These are phyloP conservation scores for Calonectria honghensis DNA, from an alignment of 2,329 filamentous ascomycete species.

Conservation along the genomic window DNA sequence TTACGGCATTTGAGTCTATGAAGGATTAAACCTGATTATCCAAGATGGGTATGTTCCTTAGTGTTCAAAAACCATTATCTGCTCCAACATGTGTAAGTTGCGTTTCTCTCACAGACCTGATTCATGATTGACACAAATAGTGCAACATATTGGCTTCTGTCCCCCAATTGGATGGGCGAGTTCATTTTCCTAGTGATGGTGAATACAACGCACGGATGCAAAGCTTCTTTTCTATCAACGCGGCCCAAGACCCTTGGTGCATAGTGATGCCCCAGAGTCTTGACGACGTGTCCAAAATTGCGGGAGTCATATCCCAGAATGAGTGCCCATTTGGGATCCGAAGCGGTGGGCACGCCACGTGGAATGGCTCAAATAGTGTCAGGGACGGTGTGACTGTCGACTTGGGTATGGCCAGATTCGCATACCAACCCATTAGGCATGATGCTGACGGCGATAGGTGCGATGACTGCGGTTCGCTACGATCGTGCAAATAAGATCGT, in stretches of 20 bases:
- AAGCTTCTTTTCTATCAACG: not conserved
- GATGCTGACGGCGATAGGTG: not conserved
- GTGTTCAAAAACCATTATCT: not conserved
- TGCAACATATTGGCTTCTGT: not conserved
- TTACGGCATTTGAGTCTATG: not conserved
- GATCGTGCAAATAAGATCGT: not conserved
- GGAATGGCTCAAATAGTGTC: conserved; percentile 14
- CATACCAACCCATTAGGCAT: not conserved
- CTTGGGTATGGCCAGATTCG: not conserved
- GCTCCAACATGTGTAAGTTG: not conserved
- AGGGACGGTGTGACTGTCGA: not conserved
- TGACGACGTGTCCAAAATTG: not conserved
- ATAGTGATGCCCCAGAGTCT: conserved; percentile 3
- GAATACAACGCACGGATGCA: not conserved
- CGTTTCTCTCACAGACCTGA: not conserved
- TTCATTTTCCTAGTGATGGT: not conserved
- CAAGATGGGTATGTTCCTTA: conserved; percentile 7
- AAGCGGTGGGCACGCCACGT: conserved; percentile 1
- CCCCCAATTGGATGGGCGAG: not conserved
- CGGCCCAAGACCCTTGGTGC: not conserved
- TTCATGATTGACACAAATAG: not conserved
- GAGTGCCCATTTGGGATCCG: conserved; percentile 3
- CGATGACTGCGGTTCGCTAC: not conserved
- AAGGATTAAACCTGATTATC: not conserved
- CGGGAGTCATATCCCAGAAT: not conserved